Evolutionary conservation across 192 early-diverging fungal species (phyloP).

Genomic region (Backusella psychrophila): DNA sequence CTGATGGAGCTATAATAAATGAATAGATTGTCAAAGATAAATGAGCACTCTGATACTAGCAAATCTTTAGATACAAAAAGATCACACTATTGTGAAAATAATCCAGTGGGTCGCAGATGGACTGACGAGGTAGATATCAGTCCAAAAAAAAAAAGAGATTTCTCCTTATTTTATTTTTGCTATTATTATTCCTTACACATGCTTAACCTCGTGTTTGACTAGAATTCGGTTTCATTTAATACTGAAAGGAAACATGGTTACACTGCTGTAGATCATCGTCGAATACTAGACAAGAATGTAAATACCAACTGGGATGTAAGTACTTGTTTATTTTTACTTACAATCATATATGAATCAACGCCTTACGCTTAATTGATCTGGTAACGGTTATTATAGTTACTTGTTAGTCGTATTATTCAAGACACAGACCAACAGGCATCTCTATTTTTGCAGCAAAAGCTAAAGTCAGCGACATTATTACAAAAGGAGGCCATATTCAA

Average conservation of each 20-base stretch:
- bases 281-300: constrained; percentile 28
- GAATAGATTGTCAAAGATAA: background rate
- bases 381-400: constrained; percentile 32
- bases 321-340: background rate
- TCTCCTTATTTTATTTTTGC: background rate
- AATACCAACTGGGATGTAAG: constrained; percentile 38
- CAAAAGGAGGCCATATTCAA: constrained; percentile 60
- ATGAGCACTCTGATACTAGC: background rate
- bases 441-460: constrained; percentile 65
- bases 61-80: background rate
- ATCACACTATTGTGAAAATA: background rate
- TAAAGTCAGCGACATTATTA: constrained; percentile 52
- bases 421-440: constrained; percentile 76
- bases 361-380: background rate
- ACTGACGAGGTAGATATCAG: constrained; percentile 21
- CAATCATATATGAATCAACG: constrained; percentile 30
- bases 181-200: background rate
- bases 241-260: background rate
- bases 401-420: constrained; percentile 68
- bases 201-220: background rate
- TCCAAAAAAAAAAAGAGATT: background rate
- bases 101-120: constrained; percentile 3
- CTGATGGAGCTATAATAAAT: background rate
- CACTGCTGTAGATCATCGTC: constrained; percentile 3
- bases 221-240: constrained; percentile 7